Conservation (phyloP, 1,284 basidiomycete genomes). For the Apiotrichum akiyoshidainum region DNA sequence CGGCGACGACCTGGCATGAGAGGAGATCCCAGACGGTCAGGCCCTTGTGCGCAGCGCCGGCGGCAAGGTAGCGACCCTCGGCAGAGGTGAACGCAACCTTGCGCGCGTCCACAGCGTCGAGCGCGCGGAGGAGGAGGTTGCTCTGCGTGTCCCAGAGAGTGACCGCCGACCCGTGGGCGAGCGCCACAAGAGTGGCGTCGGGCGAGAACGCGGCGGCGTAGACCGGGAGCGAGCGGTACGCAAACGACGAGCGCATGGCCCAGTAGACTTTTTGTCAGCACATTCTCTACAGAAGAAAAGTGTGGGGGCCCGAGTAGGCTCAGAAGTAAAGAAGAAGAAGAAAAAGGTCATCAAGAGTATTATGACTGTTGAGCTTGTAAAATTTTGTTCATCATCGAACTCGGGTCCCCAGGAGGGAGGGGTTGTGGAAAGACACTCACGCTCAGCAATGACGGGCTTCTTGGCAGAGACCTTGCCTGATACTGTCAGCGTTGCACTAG, state of each 20-base stretch:
- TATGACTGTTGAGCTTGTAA: constrained; percentile 54
- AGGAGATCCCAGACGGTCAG: constrained; percentile 79
- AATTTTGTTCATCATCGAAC: constrained; percentile 43
- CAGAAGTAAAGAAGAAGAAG: constrained; percentile 52
- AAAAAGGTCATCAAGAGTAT: constrained; percentile 39
- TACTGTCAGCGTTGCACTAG: background rate
- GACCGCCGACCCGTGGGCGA: constrained; percentile 67
- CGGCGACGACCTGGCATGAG: constrained; percentile 52
- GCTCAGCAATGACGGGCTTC: constrained; percentile 33
- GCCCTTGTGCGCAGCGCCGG: constrained; percentile 57
- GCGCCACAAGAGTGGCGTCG: constrained; percentile 80
- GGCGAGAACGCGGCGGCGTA: constrained; percentile 70
- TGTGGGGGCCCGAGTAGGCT: constrained; percentile 18
- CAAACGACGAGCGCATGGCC: constrained; percentile 67
- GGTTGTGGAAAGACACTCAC: constrained; percentile 33
- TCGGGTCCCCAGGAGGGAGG: constrained; percentile 2
- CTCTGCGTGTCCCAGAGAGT: constrained; percentile 73
- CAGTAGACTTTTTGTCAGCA: constrained; percentile 63
- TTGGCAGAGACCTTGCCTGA: constrained; percentile 38
- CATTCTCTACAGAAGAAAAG: background rate
- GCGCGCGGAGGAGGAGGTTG: constrained; percentile 63
- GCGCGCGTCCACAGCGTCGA: constrained; percentile 55
- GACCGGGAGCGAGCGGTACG: constrained; percentile 67
- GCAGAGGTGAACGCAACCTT: constrained; percentile 48
- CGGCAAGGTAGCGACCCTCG: constrained; percentile 56